Base-by-base conservation (phyloP, 2,329 filamentous ascomycete species). In the Pseudocercospora macadamiae region DNA sequence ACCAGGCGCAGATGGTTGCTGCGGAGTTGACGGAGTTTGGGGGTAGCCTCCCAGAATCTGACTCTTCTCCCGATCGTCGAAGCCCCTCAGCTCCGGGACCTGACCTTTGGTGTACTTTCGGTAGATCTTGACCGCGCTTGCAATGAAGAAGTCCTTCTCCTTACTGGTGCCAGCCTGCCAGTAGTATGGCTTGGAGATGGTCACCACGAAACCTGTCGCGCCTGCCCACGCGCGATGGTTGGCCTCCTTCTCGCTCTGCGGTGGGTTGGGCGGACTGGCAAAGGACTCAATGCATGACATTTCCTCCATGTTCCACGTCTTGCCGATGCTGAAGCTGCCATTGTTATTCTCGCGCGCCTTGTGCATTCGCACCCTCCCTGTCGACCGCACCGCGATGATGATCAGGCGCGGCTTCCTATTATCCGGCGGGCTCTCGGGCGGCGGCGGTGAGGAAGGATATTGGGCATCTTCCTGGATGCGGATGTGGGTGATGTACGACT, bases 141-240 rank as follows among this genome's bases (percentile, higher is more conserved):
- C 92, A 70, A 99, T 95, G 76, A 99, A 99, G 77, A 97, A 97
- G 73, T 96, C 93, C 81, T 97, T 97, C 77, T 99, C 95, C 78
- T 97, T 97, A 54, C 90, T 84, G 0, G 91, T 95, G 64, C 91
- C 88, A 30, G 95, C 92, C 75, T 96, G 87, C 95, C 95, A 99
- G 75, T 95, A 99, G 76, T 99, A 99, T 0, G 92, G 90, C 75
- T 99, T 99, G 23, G 89, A 89, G 25, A 99, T 84, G 1, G 88
- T 95, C 51, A 97, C 91, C 23, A 89, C 81, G 71, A 99, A 97
- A 14, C 95, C 95, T 44, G 86, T 86, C 57, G 88, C 88, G 53
- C 89, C 88, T 19, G 91, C 93, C 90, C 90, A 96, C 71, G 89
- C 76, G 67, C 86, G 85, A 44, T 82, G 78, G 65, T 86, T 82